phyloP scores from a whole-genome alignment of 768 basidiomycete genomes.

The Myochromella boudieri region DNA sequence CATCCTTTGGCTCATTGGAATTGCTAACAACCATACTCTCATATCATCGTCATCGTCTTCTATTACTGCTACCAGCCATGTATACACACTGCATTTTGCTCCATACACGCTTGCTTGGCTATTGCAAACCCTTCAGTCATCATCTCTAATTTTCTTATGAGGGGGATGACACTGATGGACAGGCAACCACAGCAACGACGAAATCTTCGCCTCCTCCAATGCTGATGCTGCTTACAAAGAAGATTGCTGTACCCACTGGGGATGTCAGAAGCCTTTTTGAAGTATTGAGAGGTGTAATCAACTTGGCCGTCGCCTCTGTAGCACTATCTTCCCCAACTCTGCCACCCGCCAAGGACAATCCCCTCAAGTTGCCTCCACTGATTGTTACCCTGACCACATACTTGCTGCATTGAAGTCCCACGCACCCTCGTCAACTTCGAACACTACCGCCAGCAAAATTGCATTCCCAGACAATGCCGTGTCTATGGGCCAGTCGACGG shows the following conservation, averaged over 20 bases:
- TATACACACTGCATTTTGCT: constrained; percentile 74
- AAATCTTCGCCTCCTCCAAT: constrained; percentile 65
- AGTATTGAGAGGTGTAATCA: constrained; percentile 78
- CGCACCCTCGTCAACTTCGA: constrained; percentile 40
- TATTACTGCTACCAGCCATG: constrained; percentile 35
- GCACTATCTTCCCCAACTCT: constrained; percentile 14
- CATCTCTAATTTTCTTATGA: constrained; percentile 46
- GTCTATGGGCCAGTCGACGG: constrained; percentile 15
- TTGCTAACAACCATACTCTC: constrained; percentile 88
- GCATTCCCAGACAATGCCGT: constrained; percentile 20
- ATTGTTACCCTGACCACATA: constrained; percentile 69
- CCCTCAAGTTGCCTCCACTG: constrained; percentile 33
- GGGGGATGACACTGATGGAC: constrained; percentile 25
- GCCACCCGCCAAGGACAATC: constrained; percentile 28
- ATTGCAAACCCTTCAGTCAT: constrained; percentile 61
- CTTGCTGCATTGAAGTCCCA: constrained; percentile 76
- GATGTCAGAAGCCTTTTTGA: constrained; percentile 82
- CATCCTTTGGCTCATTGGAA: constrained; percentile 71
- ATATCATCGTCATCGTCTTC: constrained; percentile 45
- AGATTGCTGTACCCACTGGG: constrained; percentile 78
- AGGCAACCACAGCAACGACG: constrained; percentile 31
- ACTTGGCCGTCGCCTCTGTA: constrained; percentile 53
- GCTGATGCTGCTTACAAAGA: constrained; percentile 72
- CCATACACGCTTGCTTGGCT: constrained; percentile 78
- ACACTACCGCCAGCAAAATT: constrained; percentile 23